Base-by-base conservation (phyloP, 2,329 filamentous ascomycete genomes). In the Diaporthe australafricana region DNA sequence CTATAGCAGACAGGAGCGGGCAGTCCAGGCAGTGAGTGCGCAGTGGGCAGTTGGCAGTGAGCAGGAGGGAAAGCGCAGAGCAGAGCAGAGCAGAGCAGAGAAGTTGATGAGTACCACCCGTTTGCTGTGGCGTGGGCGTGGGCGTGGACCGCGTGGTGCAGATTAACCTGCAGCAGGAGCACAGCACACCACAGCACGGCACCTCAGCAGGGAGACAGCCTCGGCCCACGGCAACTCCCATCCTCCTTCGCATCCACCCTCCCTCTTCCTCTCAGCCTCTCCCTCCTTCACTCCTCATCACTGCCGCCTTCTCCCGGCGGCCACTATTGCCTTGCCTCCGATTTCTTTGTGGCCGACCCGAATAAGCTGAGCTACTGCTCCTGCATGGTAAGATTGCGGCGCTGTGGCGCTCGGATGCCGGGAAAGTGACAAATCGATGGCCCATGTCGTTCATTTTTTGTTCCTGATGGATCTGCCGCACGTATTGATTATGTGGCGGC, bases 211-310 rank as follows among this genome's bases (percentile, higher is more conserved):
- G 14, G 8, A 32, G 30, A 17, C 52, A 56, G 32, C 53, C 53
- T 56, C 53, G 53, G 53, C 53, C 32, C n/a, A 38, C 32, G 53
- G 53, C 32, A 56, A 53, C 27, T 53, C 50, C 50, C 50, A 50
- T 12, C 5, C 47, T 12, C 47, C n/a, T 5, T 14, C n/a, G n/a
- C n/a, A n/a, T n/a, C n/a, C n/a, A 3, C 8, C 17, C 7, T n/a
- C 48, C 22, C 7, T 50, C 48, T 50, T 12, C 3, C 22, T 27
- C 27, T 6, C 52, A n/a, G n/a, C n/a, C n/a, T n/a, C n/a, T n/a
- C n/a, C n/a, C n/a, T n/a, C n/a, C n/a, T n/a, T n/a, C 27, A 32
- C 4, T 55, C 52, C 27, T 32, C 9, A 7, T 16, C 25, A 6
- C 48, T 38, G 32, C 53, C 27, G 16, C 35, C 20, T 11, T 30